Evolutionary conservation across 768 basidiomycete species (phyloP), one percentile per base, ranked within the genome.

Genomic region (Dacryopinax primogenitus): DNA sequence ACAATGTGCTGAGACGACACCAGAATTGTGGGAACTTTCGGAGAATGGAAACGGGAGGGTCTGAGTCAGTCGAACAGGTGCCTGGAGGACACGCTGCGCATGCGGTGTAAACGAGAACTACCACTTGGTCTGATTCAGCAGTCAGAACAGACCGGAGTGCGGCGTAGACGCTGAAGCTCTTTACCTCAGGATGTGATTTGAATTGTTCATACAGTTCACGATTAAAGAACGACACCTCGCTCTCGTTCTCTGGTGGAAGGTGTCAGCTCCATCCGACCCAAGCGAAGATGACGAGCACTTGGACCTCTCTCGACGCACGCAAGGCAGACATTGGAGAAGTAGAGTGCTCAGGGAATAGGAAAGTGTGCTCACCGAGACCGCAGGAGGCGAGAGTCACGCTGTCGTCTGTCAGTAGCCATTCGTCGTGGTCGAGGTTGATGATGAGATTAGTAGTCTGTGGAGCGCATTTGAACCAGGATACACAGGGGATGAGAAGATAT

Each of bases 361-460:
- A 35, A 30, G 44, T n/a, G 28, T 26, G 76, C 86, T 65, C 66
- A 94, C 95, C 89, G 61, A 94, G 82, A 18, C 87, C 92, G 35
- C 83, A 75, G 2, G 85, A 83, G 1, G 79, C 83, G n/a, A 99
- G 80, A 0, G 77, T 79, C 71, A 81, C 82, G 7, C 73, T 72
- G 39, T 86, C 86, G 68, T 92, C 84, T 58, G 82, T 77, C 16
- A 93, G 76, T 67, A 97, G 90, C 90, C 92, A 95, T 9, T 92
- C 89, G 66, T 98, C 95, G 71, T 94, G 83, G 71, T 96, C 92
- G 65, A 98, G 82, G 75, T 99, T 99, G 73, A 99, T 97, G 75
- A 99, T 97, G 32, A 99, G 80, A 77, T 99, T 98, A 33, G 89
- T 89, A 1, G 94, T 95, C 95, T 97, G 66, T n/a, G 70, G 16